Percentiles rank a stretch among this genome's conserved stretches.
Conservation (phyloP, 139 green algal species). For the Micractinium conductrix region DNA sequence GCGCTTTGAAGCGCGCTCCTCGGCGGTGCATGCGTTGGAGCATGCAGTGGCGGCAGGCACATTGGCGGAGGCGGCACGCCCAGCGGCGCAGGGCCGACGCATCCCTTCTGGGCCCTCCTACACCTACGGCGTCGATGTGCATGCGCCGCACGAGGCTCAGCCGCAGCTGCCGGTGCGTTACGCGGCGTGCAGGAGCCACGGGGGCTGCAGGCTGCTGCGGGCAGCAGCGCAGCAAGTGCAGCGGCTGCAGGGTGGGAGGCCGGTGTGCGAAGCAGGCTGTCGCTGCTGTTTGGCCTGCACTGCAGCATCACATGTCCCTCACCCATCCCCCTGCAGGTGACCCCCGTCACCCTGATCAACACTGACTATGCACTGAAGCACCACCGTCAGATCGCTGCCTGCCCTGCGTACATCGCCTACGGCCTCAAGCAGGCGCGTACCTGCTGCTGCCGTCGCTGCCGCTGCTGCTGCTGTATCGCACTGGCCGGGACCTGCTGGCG, state of each 20-base stretch:
- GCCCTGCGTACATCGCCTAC: constrained; percentile 80
- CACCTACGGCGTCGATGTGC: constrained; percentile 21
- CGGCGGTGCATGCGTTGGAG: constrained; percentile 48
- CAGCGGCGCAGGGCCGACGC: constrained; percentile 6
- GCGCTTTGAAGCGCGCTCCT: constrained; percentile 37
- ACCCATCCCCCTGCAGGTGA: constrained; percentile 42
- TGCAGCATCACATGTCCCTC: neutral
- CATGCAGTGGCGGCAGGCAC: constrained; percentile 25
- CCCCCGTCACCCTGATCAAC: constrained; percentile 66
- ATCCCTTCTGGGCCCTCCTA: neutral
- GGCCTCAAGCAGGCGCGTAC: constrained; percentile 74
- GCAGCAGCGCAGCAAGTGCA: neutral
- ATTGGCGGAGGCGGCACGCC: neutral
- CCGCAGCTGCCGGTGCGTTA: constrained; percentile 58
- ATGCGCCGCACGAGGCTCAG: constrained; percentile 35
- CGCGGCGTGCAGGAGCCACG: neutral
- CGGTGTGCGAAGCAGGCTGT: neutral
- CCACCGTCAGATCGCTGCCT: constrained; percentile 64
- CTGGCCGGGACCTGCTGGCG: too few relatives aligned
- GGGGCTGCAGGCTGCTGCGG: neutral
- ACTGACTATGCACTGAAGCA: constrained; percentile 50
- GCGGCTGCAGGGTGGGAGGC: neutral
- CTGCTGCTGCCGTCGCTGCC: too few relatives aligned
- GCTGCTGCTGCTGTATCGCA: too few relatives aligned
- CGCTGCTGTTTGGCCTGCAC: neutral